Conservation (phyloP, 1,284 basidiomycete genomes). For the Mycosarcoma mackinlayi region DNA sequence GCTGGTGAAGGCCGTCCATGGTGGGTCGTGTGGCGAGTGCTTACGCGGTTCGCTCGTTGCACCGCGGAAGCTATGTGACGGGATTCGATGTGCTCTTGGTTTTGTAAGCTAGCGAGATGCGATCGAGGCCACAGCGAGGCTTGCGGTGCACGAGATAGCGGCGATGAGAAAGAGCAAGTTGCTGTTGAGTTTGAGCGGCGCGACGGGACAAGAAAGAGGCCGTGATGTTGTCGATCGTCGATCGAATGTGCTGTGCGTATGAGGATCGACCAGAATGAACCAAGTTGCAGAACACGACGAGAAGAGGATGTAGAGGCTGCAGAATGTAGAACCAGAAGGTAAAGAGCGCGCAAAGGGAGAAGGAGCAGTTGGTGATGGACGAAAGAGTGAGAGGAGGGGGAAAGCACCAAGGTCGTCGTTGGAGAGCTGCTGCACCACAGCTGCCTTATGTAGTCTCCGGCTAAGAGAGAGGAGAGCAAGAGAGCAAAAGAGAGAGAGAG, state of each 20-base stretch:
- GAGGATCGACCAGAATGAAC: no score
- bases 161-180: no score
- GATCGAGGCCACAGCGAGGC: no score
- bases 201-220: no score
- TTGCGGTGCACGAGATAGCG: no score
- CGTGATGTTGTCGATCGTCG: no score
- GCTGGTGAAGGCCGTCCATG: conserved; percentile 36
- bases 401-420: not conserved
- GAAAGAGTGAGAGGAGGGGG: not conserved
- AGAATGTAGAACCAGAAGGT: not conserved
- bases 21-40: not conserved
- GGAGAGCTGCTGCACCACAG: conserved; percentile 6
- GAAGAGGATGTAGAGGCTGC: not conserved
- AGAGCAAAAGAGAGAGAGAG: no score
- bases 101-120: no score
- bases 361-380: not conserved
- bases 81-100: not conserved
- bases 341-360: not conserved
- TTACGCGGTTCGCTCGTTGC: not conserved
- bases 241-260: no score
- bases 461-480: no score
- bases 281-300: not conserved
- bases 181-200: no score
- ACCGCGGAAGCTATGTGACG: conserved; percentile 1
- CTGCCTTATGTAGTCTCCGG: conserved; percentile 8